Evolutionary conservation across 2,329 filamentous ascomycete species (phyloP), one percentile per base, ranked within the genome.

Genomic region (Mollisia scopiformis): DNA sequence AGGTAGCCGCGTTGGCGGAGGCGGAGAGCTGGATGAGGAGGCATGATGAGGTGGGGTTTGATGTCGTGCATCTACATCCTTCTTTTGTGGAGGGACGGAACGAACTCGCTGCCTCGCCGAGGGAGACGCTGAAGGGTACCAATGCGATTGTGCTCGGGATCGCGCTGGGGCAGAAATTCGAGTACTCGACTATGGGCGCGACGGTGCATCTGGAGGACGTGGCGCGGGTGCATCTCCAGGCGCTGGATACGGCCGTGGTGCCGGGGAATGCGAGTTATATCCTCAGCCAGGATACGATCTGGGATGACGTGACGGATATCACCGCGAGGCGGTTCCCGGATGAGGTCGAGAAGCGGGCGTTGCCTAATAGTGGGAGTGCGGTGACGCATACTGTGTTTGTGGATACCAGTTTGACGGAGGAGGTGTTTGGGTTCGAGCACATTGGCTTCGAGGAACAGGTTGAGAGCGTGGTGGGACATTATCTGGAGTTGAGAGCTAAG

Each of bases 1-100:
- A 73, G 41, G 64, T 64, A 1, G 62, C 70, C 0, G 61, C 71
- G 23, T 65, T 68, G 46, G 62, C 61, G 19, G 66, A 64, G 6
- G 67, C 67, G 30, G 61, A 57, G 25, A 47, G 59, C 6, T 74
- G 72, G 61, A 61, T 65, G 37, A 39, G 50, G 37, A 47, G 27
- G 27, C 41, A 41, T 10, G 31, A 57, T 2, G 43, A 61, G 16
- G 57, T 55, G 30, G 14, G 28, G 13, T 66, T 66, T 51, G 61
- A 66, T 50, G 28, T 66, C 19, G 46, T 64, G 10, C 57, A 63
- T 25, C 21, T 67, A 10, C 60, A 59, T 39, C 65, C 65, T 6
- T 55, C 51, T 13, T 55, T 61, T 23, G 63, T 66, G 16, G 35
- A 62, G 37, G 65, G 65, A 5, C 47, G 55, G 10, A 53, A 65